Evolutionary conservation across 2,329 filamentous ascomycete genomes (phyloP), one percentile per base, ranked within the genome.

Genomic region (Cordyceps tenuipes): DNA sequence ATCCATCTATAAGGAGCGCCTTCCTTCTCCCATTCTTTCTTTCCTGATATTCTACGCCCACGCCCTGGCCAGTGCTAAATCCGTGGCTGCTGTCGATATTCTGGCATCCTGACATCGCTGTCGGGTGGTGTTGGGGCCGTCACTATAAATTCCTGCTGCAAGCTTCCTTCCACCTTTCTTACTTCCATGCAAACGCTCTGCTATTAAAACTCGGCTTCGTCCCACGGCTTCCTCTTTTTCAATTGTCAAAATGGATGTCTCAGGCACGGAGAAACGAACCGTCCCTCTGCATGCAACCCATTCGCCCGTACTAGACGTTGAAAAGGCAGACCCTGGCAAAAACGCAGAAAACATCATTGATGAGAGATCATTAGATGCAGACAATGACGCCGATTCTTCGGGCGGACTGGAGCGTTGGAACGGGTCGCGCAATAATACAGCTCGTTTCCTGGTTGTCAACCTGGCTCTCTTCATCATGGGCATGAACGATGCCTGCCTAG

Each of bases 401-500:
- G 59, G 63, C 23, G 62, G 59, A 17, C 60, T 65, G 17, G 81
- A 87, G 66, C 74, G 70, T 70, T 90, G 87, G 88, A 89, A 89
- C 66, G 72, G 74, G n/a, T 80, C 86, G 0, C 70, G 73, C 9
- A 75, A 76, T 47, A 89, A 87, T 68, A 72, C 82, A 5, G 84
- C 75, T 65, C 80, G 85, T 44, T 82, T 83, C 50, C 70, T 82
- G 41, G 77, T 82, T 0, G 80, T 83, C 3, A 83, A 86, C 65
- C 83, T 81, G 71, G 79, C 80, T 5, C 84, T 90, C 64, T 73
- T 85, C 21, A 75, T 88, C 36, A 82, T 88, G 76, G 87, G 87
- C 7, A 80, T 86, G 73, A 88, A 87, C 66, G 87, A 90, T 72
- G 86, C 81, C 10, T 82, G 82, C 26, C 78, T 84, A 49, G 86